These are phyloP conservation scores for Curvularia spicifera DNA, from an alignment of 2,329 filamentous ascomycete genomes.

Conservation along the genomic window DNA sequence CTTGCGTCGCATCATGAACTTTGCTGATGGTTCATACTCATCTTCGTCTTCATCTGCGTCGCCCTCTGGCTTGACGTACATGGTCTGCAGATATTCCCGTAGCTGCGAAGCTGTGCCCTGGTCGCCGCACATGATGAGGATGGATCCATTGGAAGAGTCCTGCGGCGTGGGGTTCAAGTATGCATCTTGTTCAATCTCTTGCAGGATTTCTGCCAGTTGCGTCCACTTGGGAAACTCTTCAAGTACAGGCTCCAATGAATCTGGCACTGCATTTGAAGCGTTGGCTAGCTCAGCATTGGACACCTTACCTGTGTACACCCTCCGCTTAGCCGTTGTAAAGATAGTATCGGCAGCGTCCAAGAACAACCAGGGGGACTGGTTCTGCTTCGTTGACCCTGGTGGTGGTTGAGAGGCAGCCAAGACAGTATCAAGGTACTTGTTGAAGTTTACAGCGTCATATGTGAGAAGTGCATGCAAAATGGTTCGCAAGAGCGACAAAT, in stretches of 20 bases:
- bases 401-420: slow-evolving; percentile 88
- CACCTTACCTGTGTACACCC: slow-evolving; percentile 81
- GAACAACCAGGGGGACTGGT: slow-evolving; percentile 94
- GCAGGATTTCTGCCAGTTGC: slow-evolving; percentile 84
- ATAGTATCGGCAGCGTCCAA: slow-evolving; percentile 93
- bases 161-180: slow-evolving; percentile 79
- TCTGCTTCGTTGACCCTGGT: slow-evolving; percentile 84
- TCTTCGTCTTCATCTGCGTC: slow-evolving; percentile 57
- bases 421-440: slow-evolving; percentile 93
- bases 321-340: slow-evolving; percentile 84
- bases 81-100: slow-evolving; percentile 87
- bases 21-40: slow-evolving; percentile 69
- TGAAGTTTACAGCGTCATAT: slow-evolving; percentile 88
- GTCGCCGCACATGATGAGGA: slow-evolving; percentile 94
- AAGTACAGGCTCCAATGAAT: slow-evolving; percentile 78
- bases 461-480: slow-evolving; percentile 82
- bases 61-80: slow-evolving; percentile 72
- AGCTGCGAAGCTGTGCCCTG: slow-evolving; percentile 85
- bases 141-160: slow-evolving; percentile 88
- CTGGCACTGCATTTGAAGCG: slow-evolving; percentile 56
- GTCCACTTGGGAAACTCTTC: slow-evolving; percentile 97
- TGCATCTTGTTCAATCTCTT: slow-evolving; percentile 90
- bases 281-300: slow-evolving; percentile 61
- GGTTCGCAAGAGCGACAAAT: slow-evolving; percentile 80
- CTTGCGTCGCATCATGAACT: slow-evolving; percentile 88